Conservation (phyloP, 495 filamentous ascomycete genomes). For the Staphylotrichum longicolle region DNA sequence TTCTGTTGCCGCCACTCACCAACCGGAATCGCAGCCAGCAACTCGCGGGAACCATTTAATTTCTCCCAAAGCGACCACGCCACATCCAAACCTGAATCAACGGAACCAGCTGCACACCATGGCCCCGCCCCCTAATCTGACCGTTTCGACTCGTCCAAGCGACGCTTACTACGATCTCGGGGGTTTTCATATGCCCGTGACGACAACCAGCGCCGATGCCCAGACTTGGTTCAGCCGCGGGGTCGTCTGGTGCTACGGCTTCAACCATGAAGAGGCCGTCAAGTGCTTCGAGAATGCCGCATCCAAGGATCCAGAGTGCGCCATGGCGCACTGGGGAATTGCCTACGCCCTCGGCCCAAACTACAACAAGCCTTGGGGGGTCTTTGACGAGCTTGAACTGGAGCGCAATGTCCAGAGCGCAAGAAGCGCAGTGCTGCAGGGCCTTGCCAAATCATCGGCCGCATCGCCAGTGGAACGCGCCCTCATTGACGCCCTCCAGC, state of each 20-base stretch:
- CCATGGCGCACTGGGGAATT: conserved; percentile 67
- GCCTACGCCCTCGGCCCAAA: conserved; percentile 66
- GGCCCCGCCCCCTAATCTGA: background rate
- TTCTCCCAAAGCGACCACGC: background rate
- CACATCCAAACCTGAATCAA: background rate
- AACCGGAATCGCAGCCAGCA: background rate
- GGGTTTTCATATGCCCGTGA: conserved; percentile 48
- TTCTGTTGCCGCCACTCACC: background rate
- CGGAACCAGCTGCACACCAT: background rate
- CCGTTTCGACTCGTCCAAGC: background rate
- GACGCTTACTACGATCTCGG: conserved; percentile 58
- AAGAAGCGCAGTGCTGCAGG: conserved; percentile 44
- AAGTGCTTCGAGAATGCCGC: conserved; percentile 61
- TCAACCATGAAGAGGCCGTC: conserved; percentile 63
- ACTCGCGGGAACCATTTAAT: no score
- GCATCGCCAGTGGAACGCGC: conserved; percentile 51
- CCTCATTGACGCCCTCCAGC: conserved; percentile 55
- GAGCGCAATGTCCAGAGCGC: conserved; percentile 45
- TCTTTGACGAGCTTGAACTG: conserved; percentile 61
- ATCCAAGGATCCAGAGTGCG: conserved; percentile 50
- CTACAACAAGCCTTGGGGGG: conserved; percentile 71
- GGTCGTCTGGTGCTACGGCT: conserved; percentile 62
- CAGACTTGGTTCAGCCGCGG: conserved; percentile 63
- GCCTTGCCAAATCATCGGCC: conserved; percentile 34
- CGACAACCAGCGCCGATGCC: conserved; percentile 41